Evolutionary conservation across 768 basidiomycete species (phyloP).

Genomic region (Goffeauzyma gilvescens): DNA sequence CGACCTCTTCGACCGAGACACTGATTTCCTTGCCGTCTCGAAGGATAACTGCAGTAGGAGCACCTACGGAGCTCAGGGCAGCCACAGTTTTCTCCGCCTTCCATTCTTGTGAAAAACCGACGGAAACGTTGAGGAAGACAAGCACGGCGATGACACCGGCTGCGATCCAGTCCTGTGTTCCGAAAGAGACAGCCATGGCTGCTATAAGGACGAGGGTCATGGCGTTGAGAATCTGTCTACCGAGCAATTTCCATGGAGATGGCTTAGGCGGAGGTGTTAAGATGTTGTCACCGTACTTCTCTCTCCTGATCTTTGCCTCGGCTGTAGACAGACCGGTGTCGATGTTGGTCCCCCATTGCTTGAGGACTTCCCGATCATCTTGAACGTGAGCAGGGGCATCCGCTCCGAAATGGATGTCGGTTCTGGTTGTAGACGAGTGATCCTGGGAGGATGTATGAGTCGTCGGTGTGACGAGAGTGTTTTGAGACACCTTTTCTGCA

Average conservation of each 20-base stretch:
- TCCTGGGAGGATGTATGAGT: too few species aligned
- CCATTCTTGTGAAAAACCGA: slow-evolving; percentile 31
- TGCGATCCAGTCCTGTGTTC: slow-evolving; percentile 41
- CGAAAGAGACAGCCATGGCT: slow-evolving; percentile 40
- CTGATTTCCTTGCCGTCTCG: slow-evolving; percentile 19
- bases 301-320: neutral
- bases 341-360: slow-evolving; percentile 1
- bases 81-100: slow-evolving; percentile 35
- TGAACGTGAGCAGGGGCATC: slow-evolving; percentile 7
- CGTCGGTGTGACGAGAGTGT: too few species aligned
- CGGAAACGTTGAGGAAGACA: slow-evolving; percentile 29
- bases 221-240: slow-evolving; percentile 8
- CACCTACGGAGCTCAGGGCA: slow-evolving; percentile 32
- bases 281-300: slow-evolving; percentile 10
- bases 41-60: slow-evolving; percentile 32
- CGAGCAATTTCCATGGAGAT: slow-evolving; percentile 6
- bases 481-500: too few species aligned
- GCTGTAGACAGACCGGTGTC: slow-evolving; percentile 4
- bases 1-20: slow-evolving; percentile 12
- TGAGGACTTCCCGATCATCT: slow-evolving; percentile 3
- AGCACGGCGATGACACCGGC: slow-evolving; percentile 35
- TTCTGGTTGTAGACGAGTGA: too few species aligned
- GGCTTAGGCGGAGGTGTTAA: slow-evolving; percentile 8
- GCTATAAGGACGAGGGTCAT: slow-evolving; percentile 21
- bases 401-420: too few species aligned